Conservation (phyloP, 2,329 filamentous ascomycete genomes). For the Dendrostoma leiphaemia region DNA sequence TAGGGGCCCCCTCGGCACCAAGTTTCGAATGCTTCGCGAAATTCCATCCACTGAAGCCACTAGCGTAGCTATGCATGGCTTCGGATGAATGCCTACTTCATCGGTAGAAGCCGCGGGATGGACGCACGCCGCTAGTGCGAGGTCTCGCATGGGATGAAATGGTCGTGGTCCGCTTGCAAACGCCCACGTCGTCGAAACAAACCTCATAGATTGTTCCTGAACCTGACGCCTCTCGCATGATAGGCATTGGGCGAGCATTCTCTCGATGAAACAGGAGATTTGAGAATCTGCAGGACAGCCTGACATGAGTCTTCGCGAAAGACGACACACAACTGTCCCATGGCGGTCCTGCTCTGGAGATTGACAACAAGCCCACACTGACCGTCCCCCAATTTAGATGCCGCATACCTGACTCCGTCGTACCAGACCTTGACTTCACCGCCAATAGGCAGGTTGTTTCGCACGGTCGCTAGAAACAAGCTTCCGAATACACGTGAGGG, state of each 20-base stretch:
- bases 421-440: not conserved
- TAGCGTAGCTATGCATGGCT: not conserved
- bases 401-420: not conserved
- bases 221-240: too few species aligned
- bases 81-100: not conserved
- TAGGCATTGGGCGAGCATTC: too few species aligned
- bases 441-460: not conserved
- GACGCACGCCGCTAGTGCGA: not conserved
- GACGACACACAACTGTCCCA: too few species aligned
- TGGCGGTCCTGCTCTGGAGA: too few species aligned
- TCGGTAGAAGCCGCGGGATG: not conserved
- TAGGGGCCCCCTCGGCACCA: constrained; percentile 9
- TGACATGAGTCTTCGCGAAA: too few species aligned
- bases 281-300: too few species aligned
- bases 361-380: not conserved
- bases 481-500: not conserved
- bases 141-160: not conserved
- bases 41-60: not conserved
- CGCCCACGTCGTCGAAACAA: too few species aligned
- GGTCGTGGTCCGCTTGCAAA: not conserved
- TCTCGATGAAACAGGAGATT: too few species aligned
- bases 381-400: not conserved
- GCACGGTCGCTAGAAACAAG: not conserved
- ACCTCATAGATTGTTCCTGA: too few species aligned
- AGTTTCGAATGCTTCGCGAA: constrained; percentile 4